phyloP scores from a whole-genome alignment of 2,329 filamentous ascomycete species.

The Cordyceps militaris region DNA sequence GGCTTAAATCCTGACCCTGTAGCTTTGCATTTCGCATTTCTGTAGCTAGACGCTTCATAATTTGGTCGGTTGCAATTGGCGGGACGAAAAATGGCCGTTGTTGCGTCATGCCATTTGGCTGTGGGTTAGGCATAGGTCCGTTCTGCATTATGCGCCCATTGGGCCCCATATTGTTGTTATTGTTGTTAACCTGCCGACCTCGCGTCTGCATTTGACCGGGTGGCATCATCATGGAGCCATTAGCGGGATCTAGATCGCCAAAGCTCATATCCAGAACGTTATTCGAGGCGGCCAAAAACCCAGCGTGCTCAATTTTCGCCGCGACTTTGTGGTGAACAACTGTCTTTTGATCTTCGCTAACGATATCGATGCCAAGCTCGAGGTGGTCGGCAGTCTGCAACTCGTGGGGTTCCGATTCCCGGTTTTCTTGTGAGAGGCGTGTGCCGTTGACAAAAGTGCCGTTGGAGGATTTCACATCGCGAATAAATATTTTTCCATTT shows the following conservation, averaged over 20 bases:
- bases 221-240: constrained; percentile 64
- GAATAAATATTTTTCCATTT: constrained; percentile 88
- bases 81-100: constrained; percentile 81
- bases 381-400: constrained; percentile 85
- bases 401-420: constrained; percentile 93
- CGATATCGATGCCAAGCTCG: constrained; percentile 95
- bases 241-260: constrained; percentile 79
- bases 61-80: constrained; percentile 87
- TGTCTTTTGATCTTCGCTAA: constrained; percentile 96
- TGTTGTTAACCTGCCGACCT: constrained; percentile 62
- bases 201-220: constrained; percentile 63
- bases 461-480: constrained; percentile 97
- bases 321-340: constrained; percentile 98
- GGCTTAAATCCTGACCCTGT: constrained; percentile 76
- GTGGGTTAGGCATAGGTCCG: constrained; percentile 37
- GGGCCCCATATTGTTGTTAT: constrained; percentile 53
- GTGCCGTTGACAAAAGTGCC: constrained; percentile 96
- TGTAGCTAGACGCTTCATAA: constrained; percentile 62
- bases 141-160: constrained; percentile 55
- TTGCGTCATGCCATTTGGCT: constrained; percentile 56
- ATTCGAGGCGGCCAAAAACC: constrained; percentile 65
- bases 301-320: constrained; percentile 92
- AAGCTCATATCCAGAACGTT: constrained; percentile 86
- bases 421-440: constrained; percentile 84
- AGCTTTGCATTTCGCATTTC: constrained; percentile 88